Evolutionary conservation across 345 rosid genomes (phyloP).

Genomic region (Euclidium syriacum): DNA sequence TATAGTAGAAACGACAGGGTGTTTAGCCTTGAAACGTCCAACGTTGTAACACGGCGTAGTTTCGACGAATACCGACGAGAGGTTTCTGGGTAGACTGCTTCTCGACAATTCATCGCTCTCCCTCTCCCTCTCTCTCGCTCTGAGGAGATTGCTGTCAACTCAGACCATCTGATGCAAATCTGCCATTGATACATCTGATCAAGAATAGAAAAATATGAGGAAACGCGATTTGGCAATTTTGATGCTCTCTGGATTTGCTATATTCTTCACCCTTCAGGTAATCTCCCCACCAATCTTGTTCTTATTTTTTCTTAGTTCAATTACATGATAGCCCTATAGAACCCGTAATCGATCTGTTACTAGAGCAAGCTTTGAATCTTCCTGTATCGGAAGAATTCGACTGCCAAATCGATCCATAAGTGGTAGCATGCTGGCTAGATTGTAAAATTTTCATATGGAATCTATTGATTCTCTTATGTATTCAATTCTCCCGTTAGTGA

Average conservation of each 20-base stretch:
- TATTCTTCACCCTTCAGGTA: conserved; percentile 99
- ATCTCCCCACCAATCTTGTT: neutral
- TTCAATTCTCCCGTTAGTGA: neutral
- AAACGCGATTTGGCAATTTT: conserved; percentile 93
- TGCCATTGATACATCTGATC: conserved; percentile 19
- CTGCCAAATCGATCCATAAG: neutral
- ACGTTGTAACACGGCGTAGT: neutral
- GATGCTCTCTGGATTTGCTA: conserved; percentile 93
- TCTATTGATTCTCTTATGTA: neutral
- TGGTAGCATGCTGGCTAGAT: neutral
- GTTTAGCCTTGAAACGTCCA: neutral
- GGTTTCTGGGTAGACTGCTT: neutral
- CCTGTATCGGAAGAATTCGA: neutral
- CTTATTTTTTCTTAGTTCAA: neutral
- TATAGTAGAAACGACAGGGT: conserved; percentile 4
- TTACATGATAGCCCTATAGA: neutral
- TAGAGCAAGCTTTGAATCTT: neutral
- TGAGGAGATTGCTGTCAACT: neutral
- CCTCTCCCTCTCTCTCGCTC: neutral
- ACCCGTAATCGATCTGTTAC: conserved; percentile 20
- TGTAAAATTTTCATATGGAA: neutral
- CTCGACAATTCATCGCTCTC: neutral
- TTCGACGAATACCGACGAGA: neutral
- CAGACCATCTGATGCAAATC: conserved; percentile 15
- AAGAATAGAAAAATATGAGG: conserved; percentile 48